Percentiles rank a stretch among this genome's conserved stretches.
phyloP scores from a whole-genome alignment of 2,329 filamentous ascomycete genomes.

The Aotearoamyces nothofagi region DNA sequence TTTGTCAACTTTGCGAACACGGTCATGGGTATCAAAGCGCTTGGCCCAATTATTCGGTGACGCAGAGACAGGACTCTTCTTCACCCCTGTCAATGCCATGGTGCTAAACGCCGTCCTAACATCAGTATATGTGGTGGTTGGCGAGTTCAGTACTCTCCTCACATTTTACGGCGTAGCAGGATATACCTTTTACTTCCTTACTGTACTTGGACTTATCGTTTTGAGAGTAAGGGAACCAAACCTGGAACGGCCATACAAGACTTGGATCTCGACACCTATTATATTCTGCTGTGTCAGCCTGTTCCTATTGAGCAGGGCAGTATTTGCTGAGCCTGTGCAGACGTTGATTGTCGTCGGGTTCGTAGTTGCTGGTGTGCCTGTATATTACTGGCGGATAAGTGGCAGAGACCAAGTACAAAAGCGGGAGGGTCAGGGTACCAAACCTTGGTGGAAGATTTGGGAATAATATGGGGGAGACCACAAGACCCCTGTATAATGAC shows the following conservation, averaged over 20 bases:
- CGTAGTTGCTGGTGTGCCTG: slow-evolving; percentile 65
- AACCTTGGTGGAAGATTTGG: slow-evolving; percentile 47
- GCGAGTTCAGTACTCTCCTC: slow-evolving; percentile 80
- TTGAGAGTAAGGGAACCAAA: slow-evolving; percentile 75
- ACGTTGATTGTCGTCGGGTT: slow-evolving; percentile 78
- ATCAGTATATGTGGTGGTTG: slow-evolving; percentile 62
- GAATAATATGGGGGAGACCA: too few relatives aligned
- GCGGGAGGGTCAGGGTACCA: slow-evolving; percentile 23
- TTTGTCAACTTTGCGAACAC: slow-evolving; percentile 29
- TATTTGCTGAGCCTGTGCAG: slow-evolving; percentile 84
- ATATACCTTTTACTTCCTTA: slow-evolving; percentile 94
- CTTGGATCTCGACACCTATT: slow-evolving; percentile 93
- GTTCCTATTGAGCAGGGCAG: slow-evolving; percentile 75
- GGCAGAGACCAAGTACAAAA: slow-evolving; percentile 38
- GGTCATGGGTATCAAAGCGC: slow-evolving; percentile 40
- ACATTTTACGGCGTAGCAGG: slow-evolving; percentile 97
- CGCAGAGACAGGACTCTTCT: slow-evolving; percentile 67
- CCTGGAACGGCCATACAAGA: slow-evolving; percentile 81
- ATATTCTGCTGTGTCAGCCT: slow-evolving; percentile 97
- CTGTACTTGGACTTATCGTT: slow-evolving; percentile 84
- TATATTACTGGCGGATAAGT: slow-evolving; percentile 79
- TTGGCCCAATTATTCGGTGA: slow-evolving; percentile 56
- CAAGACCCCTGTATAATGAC: slow-evolving; percentile 10
- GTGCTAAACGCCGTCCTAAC: slow-evolving; percentile 66
- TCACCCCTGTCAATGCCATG: slow-evolving; percentile 88